Percentiles rank a stretch among this genome's conserved stretches.
These are phyloP conservation scores for Dionaea muscipula DNA, from an alignment of 179 eudicot species.

Conservation along the genomic window DNA sequence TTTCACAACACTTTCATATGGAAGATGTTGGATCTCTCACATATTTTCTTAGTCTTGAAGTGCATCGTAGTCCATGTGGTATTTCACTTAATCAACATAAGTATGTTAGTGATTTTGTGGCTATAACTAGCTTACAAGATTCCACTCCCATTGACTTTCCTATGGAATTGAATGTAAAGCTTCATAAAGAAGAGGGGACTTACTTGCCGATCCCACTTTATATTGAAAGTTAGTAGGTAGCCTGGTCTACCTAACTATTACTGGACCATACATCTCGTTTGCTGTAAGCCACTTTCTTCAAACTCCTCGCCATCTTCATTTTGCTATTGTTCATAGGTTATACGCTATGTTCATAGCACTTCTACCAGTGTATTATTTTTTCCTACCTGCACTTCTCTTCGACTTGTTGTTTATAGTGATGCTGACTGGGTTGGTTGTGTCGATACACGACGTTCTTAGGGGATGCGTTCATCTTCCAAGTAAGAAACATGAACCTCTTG, in stretches of 20 bases:
- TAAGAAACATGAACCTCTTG: too few species aligned
- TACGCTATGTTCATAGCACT: too few species aligned
- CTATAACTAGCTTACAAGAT: not conserved
- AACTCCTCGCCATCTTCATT: slow-evolving; percentile 1
- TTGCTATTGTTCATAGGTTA: not conserved
- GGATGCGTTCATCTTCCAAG: too few species aligned
- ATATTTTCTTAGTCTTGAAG: slow-evolving; percentile 9
- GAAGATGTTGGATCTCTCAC: slow-evolving; percentile 4
- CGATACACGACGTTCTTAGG: too few species aligned
- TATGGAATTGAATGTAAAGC: slow-evolving; percentile 3
- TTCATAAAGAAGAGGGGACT: not conserved
- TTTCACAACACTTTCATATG: slow-evolving; percentile 1
- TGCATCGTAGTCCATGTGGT: not conserved
- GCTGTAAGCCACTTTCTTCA: not conserved
- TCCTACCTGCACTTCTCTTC: too few species aligned
- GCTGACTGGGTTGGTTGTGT: too few species aligned
- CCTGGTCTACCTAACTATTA: not conserved
- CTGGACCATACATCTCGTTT: slow-evolving; percentile 2
- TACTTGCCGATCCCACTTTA: not conserved
- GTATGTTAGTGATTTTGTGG: not conserved
- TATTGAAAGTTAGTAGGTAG: not conserved
- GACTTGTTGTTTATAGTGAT: too few species aligned
- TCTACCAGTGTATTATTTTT: too few species aligned
- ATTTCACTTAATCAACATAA: slow-evolving; percentile 1
- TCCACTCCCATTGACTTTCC: not conserved